Evolutionary conservation across 495 filamentous ascomycete species (phyloP), one percentile per base, ranked within the genome.

Genomic region (Chaetomium fimeti): DNA sequence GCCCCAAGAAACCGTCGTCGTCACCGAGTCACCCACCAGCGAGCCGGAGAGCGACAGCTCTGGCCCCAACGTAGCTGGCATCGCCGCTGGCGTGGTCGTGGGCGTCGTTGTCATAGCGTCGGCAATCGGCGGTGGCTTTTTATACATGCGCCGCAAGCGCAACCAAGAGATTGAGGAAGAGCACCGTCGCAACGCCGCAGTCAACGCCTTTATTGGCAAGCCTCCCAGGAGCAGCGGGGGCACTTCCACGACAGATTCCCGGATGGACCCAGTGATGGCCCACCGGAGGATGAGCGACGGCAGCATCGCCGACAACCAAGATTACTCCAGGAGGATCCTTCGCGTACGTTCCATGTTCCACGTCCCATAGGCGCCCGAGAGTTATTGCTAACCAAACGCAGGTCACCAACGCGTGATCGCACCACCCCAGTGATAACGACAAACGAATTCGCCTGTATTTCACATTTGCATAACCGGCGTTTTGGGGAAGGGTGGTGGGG

Each of bases 241-340:
- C 63, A 78, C 79, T 38, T 88, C 89, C 29, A 86, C 89, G 80
- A 82, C 83, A 12, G 93, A 98, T 75, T 88, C 89, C 51, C 85
- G 95, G 25, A 88, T 97, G 64, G 94, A 98, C 67, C 91, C 93
- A 25, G 86, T 89, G 56, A 90, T 97, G 88, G 86, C 87, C 62
- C 87, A 94, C 68, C 83, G 92, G 71, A 86, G 94, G 75, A 87
- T 93, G 79, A 98, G 94, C 77, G 91, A 93, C 76, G 94, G 93
- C 68, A 97, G 93, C 78, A 98, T 98, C 73, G 93, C 93, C 69
- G 95, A 98, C 74, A 94, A 97, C 77, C 87, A 95, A 75, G 94
- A 98, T 76, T 98, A 97, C 78, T 97, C 94, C 63, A 85, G 94
- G 75, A 89, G 89, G 71, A 96, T 98, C 75, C 82, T 98, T 73